Conservation (phyloP, 768 basidiomycete genomes). For the Leccinum disarticulatum region DNA sequence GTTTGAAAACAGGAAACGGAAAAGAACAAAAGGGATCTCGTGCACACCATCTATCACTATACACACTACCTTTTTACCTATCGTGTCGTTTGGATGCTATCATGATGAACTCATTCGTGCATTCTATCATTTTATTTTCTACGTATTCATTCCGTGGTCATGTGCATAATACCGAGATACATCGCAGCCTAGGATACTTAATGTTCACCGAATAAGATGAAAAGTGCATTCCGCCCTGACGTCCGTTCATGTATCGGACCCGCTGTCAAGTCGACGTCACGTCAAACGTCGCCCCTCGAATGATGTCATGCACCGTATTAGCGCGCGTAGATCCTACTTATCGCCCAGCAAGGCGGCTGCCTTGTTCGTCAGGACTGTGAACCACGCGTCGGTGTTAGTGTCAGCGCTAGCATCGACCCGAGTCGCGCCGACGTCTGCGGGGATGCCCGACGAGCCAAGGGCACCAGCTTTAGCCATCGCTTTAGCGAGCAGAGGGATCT, state of each 20-base stretch:
- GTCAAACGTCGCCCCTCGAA: too few species aligned
- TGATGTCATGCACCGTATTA: too few species aligned
- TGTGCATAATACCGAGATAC: background rate
- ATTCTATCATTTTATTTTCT: background rate
- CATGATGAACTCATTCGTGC: background rate
- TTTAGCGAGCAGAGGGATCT: too few species aligned
- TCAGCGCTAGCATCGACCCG: conserved; percentile 35
- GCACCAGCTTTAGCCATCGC: too few species aligned
- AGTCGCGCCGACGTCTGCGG: too few species aligned
- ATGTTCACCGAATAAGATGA: too few species aligned
- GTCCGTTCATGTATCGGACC: too few species aligned
- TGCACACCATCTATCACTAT: background rate
- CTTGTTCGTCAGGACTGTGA: conserved; percentile 57
- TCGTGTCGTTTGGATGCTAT: background rate
- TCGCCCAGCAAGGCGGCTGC: conserved; percentile 45
- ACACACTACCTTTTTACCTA: background rate
- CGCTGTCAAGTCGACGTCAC: too few species aligned
- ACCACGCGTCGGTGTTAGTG: conserved; percentile 26
- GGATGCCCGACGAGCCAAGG: too few species aligned
- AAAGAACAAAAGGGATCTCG: background rate
- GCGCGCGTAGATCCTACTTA: background rate
- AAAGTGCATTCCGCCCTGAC: too few species aligned
- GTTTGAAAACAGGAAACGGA: background rate
- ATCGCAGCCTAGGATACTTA: too few species aligned
- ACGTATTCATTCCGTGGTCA: background rate